Conservation (phyloP, 192 early-diverging fungal genomes). For the Coemansia sp. region DNA sequence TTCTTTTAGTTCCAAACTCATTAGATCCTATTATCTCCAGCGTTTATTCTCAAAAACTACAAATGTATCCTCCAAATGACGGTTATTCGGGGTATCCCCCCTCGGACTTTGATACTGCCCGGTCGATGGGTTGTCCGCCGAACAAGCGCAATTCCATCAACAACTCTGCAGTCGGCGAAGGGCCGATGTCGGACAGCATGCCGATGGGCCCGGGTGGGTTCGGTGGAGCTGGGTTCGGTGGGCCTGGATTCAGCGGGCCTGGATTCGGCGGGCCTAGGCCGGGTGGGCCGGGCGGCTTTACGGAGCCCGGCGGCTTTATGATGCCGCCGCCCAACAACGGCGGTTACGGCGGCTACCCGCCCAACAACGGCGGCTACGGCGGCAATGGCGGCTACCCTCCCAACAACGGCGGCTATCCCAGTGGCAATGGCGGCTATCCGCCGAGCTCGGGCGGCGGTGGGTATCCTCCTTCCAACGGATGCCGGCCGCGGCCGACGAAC, state of each 20-base stretch:
- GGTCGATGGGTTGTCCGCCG: background rate
- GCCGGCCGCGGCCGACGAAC: background rate
- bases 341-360: conserved; percentile 1
- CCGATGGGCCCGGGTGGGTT: conserved; percentile 20
- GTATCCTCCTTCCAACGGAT: background rate
- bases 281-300: conserved; percentile 18
- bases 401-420: conserved; percentile 2
- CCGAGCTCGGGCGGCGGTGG: conserved; percentile 6
- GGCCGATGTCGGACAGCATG: conserved; percentile 18
- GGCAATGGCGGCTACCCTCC: background rate
- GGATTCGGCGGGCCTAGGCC: background rate
- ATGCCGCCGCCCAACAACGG: background rate
- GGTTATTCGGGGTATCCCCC: background rate
- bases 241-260: background rate
- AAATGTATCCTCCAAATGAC: conserved; percentile 1
- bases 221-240: background rate
- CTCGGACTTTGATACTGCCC: background rate
- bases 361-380: too few species aligned
- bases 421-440: conserved; percentile 8
- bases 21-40: background rate
- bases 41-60: background rate
- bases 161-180: conserved; percentile 34
- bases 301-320: conserved; percentile 15
- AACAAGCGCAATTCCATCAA: background rate
- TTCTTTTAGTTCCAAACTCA: background rate